phyloP scores from a whole-genome alignment of 805 yeast species.

The Alloascoidea africana region DNA sequence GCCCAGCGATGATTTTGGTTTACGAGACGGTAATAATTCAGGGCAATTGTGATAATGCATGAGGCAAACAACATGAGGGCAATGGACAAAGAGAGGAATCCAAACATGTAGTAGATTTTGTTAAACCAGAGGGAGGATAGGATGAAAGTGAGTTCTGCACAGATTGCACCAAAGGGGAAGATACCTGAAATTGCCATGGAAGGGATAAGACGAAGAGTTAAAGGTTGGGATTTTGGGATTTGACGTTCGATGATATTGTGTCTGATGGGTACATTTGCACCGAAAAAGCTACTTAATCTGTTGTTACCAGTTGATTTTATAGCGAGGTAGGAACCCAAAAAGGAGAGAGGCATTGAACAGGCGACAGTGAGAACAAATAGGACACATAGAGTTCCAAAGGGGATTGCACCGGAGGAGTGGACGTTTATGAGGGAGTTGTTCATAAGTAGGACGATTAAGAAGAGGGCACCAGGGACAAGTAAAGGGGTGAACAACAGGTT shows the following conservation, averaged over 20 bases:
- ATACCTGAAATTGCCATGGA: not conserved
- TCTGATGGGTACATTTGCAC: not conserved
- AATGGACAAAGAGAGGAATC: not conserved
- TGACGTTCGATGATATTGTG: not conserved
- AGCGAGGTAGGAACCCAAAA: not conserved
- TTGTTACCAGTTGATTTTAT: not conserved
- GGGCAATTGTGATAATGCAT: not conserved
- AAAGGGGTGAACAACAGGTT: not conserved
- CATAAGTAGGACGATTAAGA: not conserved
- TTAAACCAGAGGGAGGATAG: not conserved
- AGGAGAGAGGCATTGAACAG: not conserved
- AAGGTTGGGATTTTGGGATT: not conserved
- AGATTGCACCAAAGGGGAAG: constrained; percentile 1
- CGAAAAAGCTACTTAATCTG: not conserved
- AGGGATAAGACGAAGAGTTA: not conserved
- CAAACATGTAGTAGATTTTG: constrained; percentile 1
- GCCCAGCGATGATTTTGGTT: not conserved
- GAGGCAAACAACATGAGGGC: not conserved
- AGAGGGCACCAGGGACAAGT: not conserved
- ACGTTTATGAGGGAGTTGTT: not conserved
- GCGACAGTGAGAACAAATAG: not conserved
- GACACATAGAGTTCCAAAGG: not conserved
- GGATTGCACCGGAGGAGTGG: not conserved
- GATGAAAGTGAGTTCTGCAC: not conserved
- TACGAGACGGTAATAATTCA: not conserved